Evolutionary conservation across 2,329 filamentous ascomycete species (phyloP).

Genomic region (Cladosporium sp.): DNA sequence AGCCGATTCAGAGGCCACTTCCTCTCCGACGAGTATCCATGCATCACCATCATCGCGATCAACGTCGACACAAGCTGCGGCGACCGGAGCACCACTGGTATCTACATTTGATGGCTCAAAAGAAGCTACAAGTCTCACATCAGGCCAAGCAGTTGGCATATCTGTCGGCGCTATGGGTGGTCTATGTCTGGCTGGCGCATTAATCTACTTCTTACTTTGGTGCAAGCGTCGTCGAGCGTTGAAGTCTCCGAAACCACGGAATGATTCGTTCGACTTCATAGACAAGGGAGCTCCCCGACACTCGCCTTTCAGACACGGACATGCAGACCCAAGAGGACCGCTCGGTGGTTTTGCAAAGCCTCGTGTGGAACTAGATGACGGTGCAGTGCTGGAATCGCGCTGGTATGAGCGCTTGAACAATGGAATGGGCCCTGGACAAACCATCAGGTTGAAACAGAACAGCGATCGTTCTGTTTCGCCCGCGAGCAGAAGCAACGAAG

Average conservation of each 20-base stretch:
- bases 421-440: not conserved
- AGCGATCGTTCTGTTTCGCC: slow-evolving; percentile 19
- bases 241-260: slow-evolving; percentile 17
- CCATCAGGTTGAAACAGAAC: not conserved
- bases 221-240: slow-evolving; percentile 25
- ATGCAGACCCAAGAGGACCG: slow-evolving; percentile 22
- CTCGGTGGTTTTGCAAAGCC: slow-evolving; percentile 17
- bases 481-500: slow-evolving; percentile 27
- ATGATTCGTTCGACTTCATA: slow-evolving; percentile 36
- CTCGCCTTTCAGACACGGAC: slow-evolving; percentile 25
- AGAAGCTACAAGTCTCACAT: slow-evolving; percentile 29
- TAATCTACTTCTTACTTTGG: slow-evolving; percentile 27
- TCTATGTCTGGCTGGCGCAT: slow-evolving; percentile 26
- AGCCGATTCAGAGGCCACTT: not conserved
- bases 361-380: slow-evolving; percentile 11
- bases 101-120: not conserved
- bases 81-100: not conserved
- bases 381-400: not conserved
- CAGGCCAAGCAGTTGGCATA: slow-evolving; percentile 35
- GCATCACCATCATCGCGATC: slow-evolving; percentile 16
- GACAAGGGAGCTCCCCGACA: slow-evolving; percentile 33
- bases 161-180: slow-evolving; percentile 34
- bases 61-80: not conserved
- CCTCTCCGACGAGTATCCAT: not conserved
- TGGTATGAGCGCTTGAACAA: slow-evolving; percentile 4